Evolutionary conservation across 2,329 filamentous ascomycete genomes (phyloP), one percentile per base, ranked within the genome.

Genomic region (Bipolaris victoriae): DNA sequence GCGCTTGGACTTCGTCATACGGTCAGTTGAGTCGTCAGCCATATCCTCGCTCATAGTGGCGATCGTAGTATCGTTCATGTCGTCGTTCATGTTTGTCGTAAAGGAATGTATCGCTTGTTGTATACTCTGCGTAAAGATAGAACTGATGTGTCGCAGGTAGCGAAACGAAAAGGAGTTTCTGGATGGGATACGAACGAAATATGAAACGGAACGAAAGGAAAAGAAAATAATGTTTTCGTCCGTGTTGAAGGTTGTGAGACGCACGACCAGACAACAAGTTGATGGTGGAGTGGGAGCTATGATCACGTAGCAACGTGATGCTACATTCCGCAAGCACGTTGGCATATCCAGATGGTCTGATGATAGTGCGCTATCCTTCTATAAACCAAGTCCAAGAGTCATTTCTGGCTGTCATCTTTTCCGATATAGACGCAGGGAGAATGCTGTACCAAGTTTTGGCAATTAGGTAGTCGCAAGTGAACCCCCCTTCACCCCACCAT

Each of bases 321-420:
- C 37, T 50, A 7, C 4, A 40, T 26, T 31, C 37, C 6, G 20
- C 15, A 33, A 24, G n/a, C n/a, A 49, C 33, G 16, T 47, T 16
- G 18, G 13, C 18, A 24, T 44, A 18, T 29, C 10, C 13, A 36
- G 46, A 46, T 51, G 51, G 40, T 46, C 46, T 46, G 33, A 22
- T 58, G 40, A 55, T 58, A n/a, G 18, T 10, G 24, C 39, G 36
- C 54, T 31, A 43, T 55, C 26, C 20, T 43, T 46, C 7, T 26
- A 33, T 15, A 20, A 15, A 20, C 20, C 35, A 41, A 47, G 39
- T 35, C 36, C 11, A 16, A 39, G 7, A 11, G 10, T 37, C 26
- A 52, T 15, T 22, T 22, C 41, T 36, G 26, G 10, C 31, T 41
- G 45, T 33, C 31, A 31, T 53, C 7, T 45, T 39, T 9, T 35